phyloP scores from a whole-genome alignment of 345 rosid genomes.

The Rhodamnia rubescens region DNA sequence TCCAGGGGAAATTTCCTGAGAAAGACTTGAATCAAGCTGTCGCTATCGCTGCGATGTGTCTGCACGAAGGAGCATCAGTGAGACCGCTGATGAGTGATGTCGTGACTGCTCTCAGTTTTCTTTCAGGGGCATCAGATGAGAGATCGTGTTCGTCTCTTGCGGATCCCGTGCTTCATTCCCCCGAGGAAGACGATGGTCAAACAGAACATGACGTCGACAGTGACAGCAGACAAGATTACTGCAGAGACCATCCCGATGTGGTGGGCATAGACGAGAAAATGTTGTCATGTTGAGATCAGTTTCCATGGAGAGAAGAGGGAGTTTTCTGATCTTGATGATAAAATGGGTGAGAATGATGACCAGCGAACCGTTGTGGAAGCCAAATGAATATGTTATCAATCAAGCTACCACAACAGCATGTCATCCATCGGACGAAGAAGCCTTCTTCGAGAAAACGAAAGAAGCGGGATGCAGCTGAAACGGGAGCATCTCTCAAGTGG shows the following conservation, averaged over 20 bases:
- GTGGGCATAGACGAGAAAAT: neutral
- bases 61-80: slow-evolving; percentile 64
- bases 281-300: neutral
- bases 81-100: slow-evolving; percentile 80
- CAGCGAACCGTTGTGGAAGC: neutral
- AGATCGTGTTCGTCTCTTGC: neutral
- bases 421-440: neutral
- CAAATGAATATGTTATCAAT: neutral
- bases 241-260: neutral
- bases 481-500: neutral
- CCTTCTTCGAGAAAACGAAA: neutral
- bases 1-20: slow-evolving; percentile 40
- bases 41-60: slow-evolving; percentile 82
- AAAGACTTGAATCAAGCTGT: slow-evolving; percentile 75
- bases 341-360: neutral
- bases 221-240: neutral
- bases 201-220: neutral
- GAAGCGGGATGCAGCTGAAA: neutral
- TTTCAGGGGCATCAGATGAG: slow-evolving; percentile 15
- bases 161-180: neutral
- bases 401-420: neutral
- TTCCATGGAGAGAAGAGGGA: neutral
- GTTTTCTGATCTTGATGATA: neutral
- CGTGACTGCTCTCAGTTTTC: slow-evolving; percentile 60
- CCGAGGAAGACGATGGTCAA: neutral